Conservation (phyloP, 352 stramenopile species). For the Globisporangium uncinulatum region DNA sequence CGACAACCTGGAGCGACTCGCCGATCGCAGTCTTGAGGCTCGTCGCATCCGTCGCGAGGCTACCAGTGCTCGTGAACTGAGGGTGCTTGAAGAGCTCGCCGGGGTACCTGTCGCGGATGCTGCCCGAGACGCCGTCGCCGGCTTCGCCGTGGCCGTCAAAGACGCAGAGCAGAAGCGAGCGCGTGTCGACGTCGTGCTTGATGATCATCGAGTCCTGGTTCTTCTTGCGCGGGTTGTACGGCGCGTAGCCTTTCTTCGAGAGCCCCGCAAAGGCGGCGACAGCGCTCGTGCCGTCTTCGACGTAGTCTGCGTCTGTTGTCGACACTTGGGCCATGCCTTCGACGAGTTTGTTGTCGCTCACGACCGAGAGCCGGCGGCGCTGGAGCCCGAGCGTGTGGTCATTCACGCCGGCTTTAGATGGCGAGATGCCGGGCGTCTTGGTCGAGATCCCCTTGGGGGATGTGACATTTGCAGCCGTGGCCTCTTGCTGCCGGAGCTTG, state of each 20-base stretch:
- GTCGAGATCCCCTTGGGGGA: constrained; percentile 77
- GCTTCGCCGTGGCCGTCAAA: constrained; percentile 97
- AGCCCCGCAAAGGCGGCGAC: constrained; percentile 68
- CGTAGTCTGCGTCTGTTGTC: constrained; percentile 54
- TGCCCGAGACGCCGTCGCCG: constrained; percentile 89
- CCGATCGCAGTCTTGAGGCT: constrained; percentile 49
- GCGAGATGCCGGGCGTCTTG: constrained; percentile 53
- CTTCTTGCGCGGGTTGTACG: constrained; percentile 97
- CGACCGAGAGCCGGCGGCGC: constrained; percentile 58
- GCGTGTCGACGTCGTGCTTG: constrained; percentile 87
- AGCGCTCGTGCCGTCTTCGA: constrained; percentile 51
- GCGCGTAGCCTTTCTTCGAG: constrained; percentile 81
- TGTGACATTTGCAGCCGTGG: constrained; percentile 57
- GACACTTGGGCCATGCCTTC: constrained; percentile 64
- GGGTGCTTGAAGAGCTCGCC: constrained; percentile 89
- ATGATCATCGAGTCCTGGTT: constrained; percentile 98
- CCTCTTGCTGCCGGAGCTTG: constrained; percentile 59
- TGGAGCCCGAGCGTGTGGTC: constrained; percentile 62
- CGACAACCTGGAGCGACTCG: constrained; percentile 47
- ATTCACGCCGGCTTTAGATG: constrained; percentile 23
- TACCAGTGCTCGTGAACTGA: constrained; percentile 53
- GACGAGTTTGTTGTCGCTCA: constrained; percentile 81
- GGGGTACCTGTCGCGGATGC: constrained; percentile 88
- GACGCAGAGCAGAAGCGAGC: constrained; percentile 93
- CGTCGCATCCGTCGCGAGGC: constrained; percentile 52